A percentile compares a stretch with the other conserved stretches of the same genome.
Evolutionary conservation across 305 asterid species (phyloP).

Genomic region (Fraxinus ornus): DNA sequence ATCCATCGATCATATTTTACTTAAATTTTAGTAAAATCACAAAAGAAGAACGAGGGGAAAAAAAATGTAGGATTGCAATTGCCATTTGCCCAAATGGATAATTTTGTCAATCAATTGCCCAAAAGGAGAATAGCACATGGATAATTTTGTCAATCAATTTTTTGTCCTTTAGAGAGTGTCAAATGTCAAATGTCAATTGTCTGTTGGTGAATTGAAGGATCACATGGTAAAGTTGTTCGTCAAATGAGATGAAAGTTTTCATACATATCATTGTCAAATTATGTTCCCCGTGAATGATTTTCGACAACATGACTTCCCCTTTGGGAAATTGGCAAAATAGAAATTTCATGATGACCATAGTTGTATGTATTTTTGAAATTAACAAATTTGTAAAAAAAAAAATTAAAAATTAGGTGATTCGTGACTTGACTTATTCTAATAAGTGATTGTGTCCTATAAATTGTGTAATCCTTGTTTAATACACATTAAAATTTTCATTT

Average conservation of each 20-base stretch:
- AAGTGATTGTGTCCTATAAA: background rate
- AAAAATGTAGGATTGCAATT: background rate
- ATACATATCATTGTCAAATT: background rate
- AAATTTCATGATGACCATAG: too few relatives aligned
- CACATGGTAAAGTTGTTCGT: background rate
- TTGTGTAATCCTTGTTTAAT: too few relatives aligned
- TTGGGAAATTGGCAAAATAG: background rate
- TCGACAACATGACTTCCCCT: background rate
- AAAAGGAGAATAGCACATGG: background rate
- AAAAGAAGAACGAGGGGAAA: background rate
- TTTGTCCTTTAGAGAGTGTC: background rate
- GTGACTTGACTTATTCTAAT: background rate
- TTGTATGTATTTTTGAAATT: too few relatives aligned
- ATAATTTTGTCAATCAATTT: background rate
- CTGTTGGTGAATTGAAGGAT: background rate
- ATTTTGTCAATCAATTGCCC: too few relatives aligned
- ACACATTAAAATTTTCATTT: too few relatives aligned
- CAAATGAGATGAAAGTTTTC: background rate
- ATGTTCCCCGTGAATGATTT: background rate
- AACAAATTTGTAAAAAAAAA: too few relatives aligned
- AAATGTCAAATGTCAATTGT: background rate
- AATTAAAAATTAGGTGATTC: background rate
- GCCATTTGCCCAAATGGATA: too few relatives aligned
- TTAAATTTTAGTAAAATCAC: background rate
- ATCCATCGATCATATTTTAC: too few relatives aligned